phyloP scores from a whole-genome alignment of 2,329 filamentous ascomycete genomes.

The Pseudomassariella vexata region DNA sequence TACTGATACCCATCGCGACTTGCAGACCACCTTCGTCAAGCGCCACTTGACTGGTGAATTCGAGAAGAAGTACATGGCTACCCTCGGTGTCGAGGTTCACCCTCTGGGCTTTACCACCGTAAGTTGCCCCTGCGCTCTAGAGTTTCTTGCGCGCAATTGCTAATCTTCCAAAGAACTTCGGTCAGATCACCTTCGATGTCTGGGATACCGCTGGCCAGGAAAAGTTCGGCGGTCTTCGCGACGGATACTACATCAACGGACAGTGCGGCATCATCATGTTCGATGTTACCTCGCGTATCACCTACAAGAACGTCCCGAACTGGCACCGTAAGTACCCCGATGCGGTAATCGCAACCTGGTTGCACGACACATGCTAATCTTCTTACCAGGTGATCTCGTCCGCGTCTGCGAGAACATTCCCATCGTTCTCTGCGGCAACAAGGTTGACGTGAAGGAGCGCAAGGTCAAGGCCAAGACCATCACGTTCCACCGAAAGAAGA shows the following conservation, averaged over 20 bases:
- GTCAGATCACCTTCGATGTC: slow-evolving; percentile 96
- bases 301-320: slow-evolving; percentile 99
- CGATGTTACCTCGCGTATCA: slow-evolving; percentile 97
- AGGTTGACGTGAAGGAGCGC: slow-evolving; percentile 99
- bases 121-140: slow-evolving; percentile 39
- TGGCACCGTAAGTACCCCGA: slow-evolving; percentile 81
- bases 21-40: slow-evolving; percentile 99
- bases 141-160: slow-evolving; percentile 14
- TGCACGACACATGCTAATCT: slow-evolving; percentile 10
- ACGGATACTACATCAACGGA: slow-evolving; percentile 99
- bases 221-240: slow-evolving; percentile 98
- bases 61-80: slow-evolving; percentile 99
- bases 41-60: slow-evolving; percentile 99
- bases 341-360: slow-evolving; percentile 4
- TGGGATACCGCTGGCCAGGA: slow-evolving; percentile 99
- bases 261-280: slow-evolving; percentile 99
- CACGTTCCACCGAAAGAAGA: slow-evolving; percentile 99
- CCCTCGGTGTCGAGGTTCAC: slow-evolving; percentile 98
- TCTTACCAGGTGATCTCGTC: slow-evolving; percentile 76
- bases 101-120: slow-evolving; percentile 96
- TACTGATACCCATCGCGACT: slow-evolving; percentile 13
- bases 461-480: slow-evolving; percentile 99
- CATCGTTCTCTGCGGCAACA: slow-evolving; percentile 97
- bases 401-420: slow-evolving; percentile 99
- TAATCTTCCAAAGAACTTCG: slow-evolving; percentile 64